Conservation (phyloP, 352 stramenopile species). For the Pythium phragmiticola region DNA sequence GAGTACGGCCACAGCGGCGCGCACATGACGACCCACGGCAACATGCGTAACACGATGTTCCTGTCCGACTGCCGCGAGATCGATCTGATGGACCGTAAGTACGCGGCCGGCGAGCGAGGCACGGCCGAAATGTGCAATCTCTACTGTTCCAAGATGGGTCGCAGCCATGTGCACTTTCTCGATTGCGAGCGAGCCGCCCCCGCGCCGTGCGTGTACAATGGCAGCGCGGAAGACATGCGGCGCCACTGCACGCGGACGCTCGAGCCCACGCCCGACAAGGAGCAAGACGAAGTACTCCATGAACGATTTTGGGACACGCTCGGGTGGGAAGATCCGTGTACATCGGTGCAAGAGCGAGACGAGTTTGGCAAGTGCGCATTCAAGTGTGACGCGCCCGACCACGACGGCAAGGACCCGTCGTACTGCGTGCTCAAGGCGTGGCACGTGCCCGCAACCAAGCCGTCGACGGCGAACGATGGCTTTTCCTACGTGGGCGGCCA, state of each 20-base stretch:
- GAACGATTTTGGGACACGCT: slow-evolving; percentile 75
- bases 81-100: slow-evolving; percentile 73
- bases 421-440: slow-evolving; percentile 70
- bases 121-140: slow-evolving; percentile 81
- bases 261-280: slow-evolving; percentile 48
- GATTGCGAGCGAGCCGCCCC: slow-evolving; percentile 41
- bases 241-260: slow-evolving; percentile 59
- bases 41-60: slow-evolving; percentile 82
- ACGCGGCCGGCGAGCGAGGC: slow-evolving; percentile 56
- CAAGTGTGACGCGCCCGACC: slow-evolving; percentile 68
- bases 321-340: slow-evolving; percentile 71
- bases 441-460: slow-evolving; percentile 41
- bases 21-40: slow-evolving; percentile 70
- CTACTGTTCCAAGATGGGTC: slow-evolving; percentile 80
- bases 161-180: slow-evolving; percentile 73
- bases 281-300: slow-evolving; percentile 72
- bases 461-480: slow-evolving; percentile 32
- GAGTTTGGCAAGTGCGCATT: slow-evolving; percentile 71
- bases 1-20: slow-evolving; percentile 45
- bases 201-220: slow-evolving; percentile 4
- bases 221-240: slow-evolving; percentile 38
- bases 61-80: slow-evolving; percentile 52
- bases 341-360: slow-evolving; percentile 48
- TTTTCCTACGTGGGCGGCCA: slow-evolving; percentile 63
- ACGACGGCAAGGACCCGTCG: slow-evolving; percentile 49